phyloP scores from a whole-genome alignment of 1,284 basidiomycete genomes.

The Fistulinella cinereoalba region DNA sequence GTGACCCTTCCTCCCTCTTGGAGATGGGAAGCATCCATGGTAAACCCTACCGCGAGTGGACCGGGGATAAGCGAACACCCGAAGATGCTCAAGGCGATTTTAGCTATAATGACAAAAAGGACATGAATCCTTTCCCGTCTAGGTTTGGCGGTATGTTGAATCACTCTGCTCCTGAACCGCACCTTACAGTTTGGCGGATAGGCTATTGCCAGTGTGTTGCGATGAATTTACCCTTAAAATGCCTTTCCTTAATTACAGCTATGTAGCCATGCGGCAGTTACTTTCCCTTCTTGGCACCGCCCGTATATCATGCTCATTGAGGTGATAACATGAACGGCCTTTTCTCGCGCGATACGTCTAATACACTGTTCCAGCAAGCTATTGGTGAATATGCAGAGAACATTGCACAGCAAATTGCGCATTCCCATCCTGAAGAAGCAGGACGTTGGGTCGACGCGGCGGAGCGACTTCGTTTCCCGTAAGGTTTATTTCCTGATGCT shows the following conservation, averaged over 20 bases:
- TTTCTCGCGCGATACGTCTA: not conserved
- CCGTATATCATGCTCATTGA: constrained; percentile 31
- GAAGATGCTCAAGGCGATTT: constrained; percentile 15
- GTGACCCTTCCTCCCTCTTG: constrained; percentile 12
- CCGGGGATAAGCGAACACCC: constrained; percentile 17
- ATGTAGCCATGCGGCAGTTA: constrained; percentile 18
- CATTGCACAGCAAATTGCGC: constrained; percentile 24
- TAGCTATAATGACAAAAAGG: constrained; percentile 19
- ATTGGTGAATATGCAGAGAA: constrained; percentile 25
- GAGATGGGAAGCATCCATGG: constrained; percentile 24
- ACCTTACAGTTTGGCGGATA: constrained; percentile 1
- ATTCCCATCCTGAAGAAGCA: constrained; percentile 10
- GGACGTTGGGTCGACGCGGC: constrained; percentile 21
- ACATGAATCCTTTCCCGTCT: constrained; percentile 20
- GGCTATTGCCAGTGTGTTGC: constrained; percentile 27
- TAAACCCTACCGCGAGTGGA: constrained; percentile 23
- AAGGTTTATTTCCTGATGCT: not conserved
- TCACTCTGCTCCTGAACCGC: not conserved
- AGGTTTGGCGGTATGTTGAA: constrained; percentile 22
- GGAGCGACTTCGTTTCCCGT: constrained; percentile 25
- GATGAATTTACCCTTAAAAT: not conserved
- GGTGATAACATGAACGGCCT: constrained; percentile 4
- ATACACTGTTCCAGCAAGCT: constrained; percentile 15
- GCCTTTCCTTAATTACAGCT: not conserved
- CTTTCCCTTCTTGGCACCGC: constrained; percentile 28